Evolutionary conservation across 1,139 yeast genomes (phyloP).

Genomic region (Scheffersomyces segobiensis): DNA sequence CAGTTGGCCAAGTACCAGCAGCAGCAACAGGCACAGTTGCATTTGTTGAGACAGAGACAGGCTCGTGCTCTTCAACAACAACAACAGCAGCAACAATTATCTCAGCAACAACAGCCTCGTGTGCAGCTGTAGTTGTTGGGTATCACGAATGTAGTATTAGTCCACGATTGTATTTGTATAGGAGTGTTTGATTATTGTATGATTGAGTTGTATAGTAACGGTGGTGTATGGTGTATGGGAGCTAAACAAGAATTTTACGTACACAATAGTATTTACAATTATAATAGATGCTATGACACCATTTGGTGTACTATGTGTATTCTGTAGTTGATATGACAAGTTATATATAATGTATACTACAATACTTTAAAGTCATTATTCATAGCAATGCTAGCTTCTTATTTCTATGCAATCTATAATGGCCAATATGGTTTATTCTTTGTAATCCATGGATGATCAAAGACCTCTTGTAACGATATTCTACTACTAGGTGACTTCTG

Average conservation of each 20-base stretch:
- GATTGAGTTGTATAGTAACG: background rate
- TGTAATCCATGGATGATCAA: conserved; percentile 79
- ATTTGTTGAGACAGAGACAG: conserved; percentile 31
- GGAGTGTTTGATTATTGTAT: background rate
- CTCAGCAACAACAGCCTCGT: conserved; percentile 24
- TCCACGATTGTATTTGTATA: background rate
- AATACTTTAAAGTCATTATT: background rate
- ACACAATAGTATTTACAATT: no score
- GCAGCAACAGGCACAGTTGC: conserved; percentile 35
- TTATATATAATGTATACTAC: background rate
- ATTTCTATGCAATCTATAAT: background rate
- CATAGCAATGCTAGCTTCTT: background rate
- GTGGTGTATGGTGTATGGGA: background rate
- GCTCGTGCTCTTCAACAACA: conserved; percentile 14
- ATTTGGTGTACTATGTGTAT: background rate
- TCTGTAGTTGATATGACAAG: background rate
- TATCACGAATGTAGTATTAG: background rate
- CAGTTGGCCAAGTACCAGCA: conserved; percentile 48
- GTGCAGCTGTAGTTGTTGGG: background rate
- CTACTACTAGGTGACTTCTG: conserved; percentile 71
- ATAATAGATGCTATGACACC: background rate
- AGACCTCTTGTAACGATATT: conserved; percentile 58
- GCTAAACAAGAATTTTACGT: background rate
- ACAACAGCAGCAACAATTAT: conserved; percentile 33
- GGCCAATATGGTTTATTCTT: conserved; percentile 57